phyloP scores from a whole-genome alignment of 306 rosid genomes.

The Argentina anserina region DNA sequence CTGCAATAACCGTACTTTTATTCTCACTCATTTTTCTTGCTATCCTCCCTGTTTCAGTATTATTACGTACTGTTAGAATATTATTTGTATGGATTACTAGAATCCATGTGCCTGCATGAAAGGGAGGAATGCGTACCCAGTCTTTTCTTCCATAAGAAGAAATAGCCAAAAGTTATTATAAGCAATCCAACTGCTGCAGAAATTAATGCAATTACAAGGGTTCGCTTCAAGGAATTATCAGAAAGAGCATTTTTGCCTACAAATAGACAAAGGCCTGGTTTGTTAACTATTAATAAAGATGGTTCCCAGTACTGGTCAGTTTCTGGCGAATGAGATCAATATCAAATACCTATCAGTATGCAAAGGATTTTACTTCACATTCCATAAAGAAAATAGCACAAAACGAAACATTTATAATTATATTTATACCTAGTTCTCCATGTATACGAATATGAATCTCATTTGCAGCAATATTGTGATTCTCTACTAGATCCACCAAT shows the following conservation, averaged over 20 bases:
- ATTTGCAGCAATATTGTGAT: neutral
- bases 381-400: neutral
- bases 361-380: neutral
- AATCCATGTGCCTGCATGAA: neutral
- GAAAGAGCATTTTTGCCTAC: neutral
- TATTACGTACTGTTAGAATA: neutral
- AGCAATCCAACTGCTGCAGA: neutral
- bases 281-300: neutral
- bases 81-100: neutral
- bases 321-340: too few species aligned
- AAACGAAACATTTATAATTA: neutral
- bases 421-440: neutral
- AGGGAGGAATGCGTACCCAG: neutral
- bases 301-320: neutral
- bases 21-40: neutral
- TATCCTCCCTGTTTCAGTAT: neutral
- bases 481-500: neutral
- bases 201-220: neutral
- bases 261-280: neutral
- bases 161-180: neutral
- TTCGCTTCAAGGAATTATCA: neutral
- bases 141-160: neutral
- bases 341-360: neutral
- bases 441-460: neutral
- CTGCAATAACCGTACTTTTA: constrained; percentile 17